Base-by-base conservation (phyloP, 495 filamentous ascomycete genomes). In the Aspergillus funiculosus region DNA sequence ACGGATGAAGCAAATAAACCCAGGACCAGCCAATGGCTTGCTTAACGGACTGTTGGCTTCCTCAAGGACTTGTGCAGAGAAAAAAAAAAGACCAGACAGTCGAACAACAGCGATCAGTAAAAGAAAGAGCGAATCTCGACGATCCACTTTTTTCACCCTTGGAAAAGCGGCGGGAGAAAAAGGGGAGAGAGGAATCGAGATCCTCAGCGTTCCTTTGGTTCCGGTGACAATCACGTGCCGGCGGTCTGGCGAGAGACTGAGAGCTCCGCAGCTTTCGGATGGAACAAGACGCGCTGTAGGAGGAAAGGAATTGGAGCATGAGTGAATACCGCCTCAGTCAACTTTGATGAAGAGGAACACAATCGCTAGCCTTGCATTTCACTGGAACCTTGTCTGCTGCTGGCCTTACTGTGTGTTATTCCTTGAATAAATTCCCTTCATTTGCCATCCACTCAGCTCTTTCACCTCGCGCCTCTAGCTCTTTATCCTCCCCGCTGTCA, bases 191-290 rank as follows among this genome's bases (percentile, higher is more conserved):
- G 37, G 24, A 45, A 31, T 30, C 17, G 17, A 5, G 20, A 10
- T 10, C 17, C 18, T 34, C 26, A 9, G 26, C n/a, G 26, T 17
- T 36, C 20, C 11, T 14, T 20, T 25, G 19, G 27, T 35, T 34
- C 37, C 24, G 39, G 31, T 18, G 21, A 9, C 20, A 38, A 49
- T 59, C 57, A 59, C 57, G 57, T 59, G 57, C 18, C 13, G 20
- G 21, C 39, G 27, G 32, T n/a, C 32, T 34, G 31, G 26, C 34
- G 27, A n/a, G n/a, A n/a, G n/a, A n/a, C n/a, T n/a, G 27, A 32
- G 32, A 56, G 57, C 57, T 59, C 57, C 57, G 57, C 57, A 59
- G 45, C 43, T 54, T 54, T 46, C 48, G 28, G 42, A 43, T 48
- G 45, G 25, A 47, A 28, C 30, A 29, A 44, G 32, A 51, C 52